A percentile compares a stretch with the other conserved stretches of the same genome.
Conservation (phyloP, 2,329 filamentous ascomycete species). For the Pyrenochaeta sp. region DNA sequence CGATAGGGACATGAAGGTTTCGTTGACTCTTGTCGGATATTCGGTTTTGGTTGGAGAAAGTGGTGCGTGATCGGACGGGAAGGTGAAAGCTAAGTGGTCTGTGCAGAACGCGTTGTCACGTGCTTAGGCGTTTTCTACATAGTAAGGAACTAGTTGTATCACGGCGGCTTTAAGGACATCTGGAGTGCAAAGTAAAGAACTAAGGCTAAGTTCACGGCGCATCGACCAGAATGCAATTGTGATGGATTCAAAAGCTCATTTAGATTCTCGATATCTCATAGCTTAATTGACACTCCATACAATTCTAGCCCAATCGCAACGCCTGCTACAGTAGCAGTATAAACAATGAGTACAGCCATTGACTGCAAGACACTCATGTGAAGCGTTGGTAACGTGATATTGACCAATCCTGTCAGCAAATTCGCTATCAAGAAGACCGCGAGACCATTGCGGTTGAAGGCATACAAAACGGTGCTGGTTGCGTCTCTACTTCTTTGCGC, state of each 20-base stretch:
- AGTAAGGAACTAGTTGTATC: too few species aligned
- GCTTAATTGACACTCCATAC: slow-evolving; percentile 73
- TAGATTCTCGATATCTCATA: slow-evolving; percentile 62
- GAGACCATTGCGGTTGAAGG: slow-evolving; percentile 89
- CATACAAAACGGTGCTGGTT: slow-evolving; percentile 81
- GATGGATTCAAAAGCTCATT: too few species aligned
- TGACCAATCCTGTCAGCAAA: slow-evolving; percentile 85
- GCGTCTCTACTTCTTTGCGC: slow-evolving; percentile 69
- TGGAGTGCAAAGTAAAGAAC: too few species aligned
- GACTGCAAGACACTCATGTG: slow-evolving; percentile 69
- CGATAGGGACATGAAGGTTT: slow-evolving; percentile 17
- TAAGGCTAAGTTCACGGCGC: too few species aligned
- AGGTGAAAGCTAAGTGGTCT: neutral
- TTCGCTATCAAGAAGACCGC: slow-evolving; percentile 88
- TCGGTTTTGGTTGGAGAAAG: neutral
- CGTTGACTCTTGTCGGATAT: neutral
- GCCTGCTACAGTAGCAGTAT: slow-evolving; percentile 71
- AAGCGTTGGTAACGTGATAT: slow-evolving; percentile 84
- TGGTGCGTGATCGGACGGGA: too few species aligned
- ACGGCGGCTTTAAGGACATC: too few species aligned
- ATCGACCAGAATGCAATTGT: too few species aligned
- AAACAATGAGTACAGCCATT: slow-evolving; percentile 77
- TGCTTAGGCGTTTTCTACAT: neutral
- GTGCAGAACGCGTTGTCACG: slow-evolving; percentile 8
- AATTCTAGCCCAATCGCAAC: slow-evolving; percentile 72